Conservation (phyloP, 805 yeast genomes). For the Ogataea polymorpha region DNA sequence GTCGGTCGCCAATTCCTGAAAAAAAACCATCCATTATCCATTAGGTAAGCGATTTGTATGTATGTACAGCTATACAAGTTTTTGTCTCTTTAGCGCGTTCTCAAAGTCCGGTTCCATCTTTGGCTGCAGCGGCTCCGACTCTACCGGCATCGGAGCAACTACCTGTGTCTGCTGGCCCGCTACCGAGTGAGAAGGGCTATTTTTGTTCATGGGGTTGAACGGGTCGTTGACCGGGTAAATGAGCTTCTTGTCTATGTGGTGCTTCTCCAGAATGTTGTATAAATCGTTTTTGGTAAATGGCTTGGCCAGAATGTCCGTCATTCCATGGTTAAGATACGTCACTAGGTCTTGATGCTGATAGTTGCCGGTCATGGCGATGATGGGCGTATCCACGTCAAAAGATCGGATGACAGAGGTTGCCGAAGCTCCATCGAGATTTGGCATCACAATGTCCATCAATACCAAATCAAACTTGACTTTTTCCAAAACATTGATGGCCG, state of each 20-base stretch:
- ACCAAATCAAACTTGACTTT: slow-evolving; percentile 71
- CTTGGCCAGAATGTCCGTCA: slow-evolving; percentile 88
- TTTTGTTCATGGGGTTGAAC: slow-evolving; percentile 16
- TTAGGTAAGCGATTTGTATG: background rate
- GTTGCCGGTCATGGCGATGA: slow-evolving; percentile 92
- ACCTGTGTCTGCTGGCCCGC: slow-evolving; percentile 1
- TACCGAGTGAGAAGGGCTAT: slow-evolving; percentile 1
- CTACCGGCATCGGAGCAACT: slow-evolving; percentile 1
- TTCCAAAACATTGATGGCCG: slow-evolving; percentile 77
- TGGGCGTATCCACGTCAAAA: slow-evolving; percentile 82
- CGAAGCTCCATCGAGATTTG: slow-evolving; percentile 82
- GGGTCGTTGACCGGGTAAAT: slow-evolving; percentile 25
- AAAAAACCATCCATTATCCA: no score
- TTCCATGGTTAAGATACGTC: slow-evolving; percentile 79
- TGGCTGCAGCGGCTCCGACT: background rate
- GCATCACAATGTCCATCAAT: slow-evolving; percentile 87
- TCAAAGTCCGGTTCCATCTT: slow-evolving; percentile 13
- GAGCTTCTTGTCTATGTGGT: slow-evolving; percentile 46
- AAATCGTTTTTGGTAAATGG: slow-evolving; percentile 90
- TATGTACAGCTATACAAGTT: slow-evolving; percentile 5
- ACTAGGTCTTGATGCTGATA: slow-evolving; percentile 79
- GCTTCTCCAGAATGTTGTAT: slow-evolving; percentile 73
- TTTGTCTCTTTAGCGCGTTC: slow-evolving; percentile 14
- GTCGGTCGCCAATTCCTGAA: background rate
- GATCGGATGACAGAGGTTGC: slow-evolving; percentile 87